phyloP scores from a whole-genome alignment of 805 yeast species.

The Saccharomycopsis amapae region DNA sequence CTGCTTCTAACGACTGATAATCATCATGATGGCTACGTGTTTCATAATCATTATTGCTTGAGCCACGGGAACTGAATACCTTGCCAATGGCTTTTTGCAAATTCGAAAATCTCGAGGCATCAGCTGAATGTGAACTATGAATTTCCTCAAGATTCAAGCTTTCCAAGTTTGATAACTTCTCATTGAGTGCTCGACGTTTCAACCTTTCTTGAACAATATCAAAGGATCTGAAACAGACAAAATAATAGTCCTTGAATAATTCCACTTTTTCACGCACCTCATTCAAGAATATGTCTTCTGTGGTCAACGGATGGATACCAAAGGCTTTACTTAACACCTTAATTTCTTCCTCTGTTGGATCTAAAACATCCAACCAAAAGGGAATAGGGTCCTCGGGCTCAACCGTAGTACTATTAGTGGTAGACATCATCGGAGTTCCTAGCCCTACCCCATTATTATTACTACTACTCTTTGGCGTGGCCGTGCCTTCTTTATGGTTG shows the following conservation, averaged over 20 bases:
- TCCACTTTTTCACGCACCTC: constrained; percentile 96
- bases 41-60: not conserved
- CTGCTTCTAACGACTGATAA: constrained; percentile 3
- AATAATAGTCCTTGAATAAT: constrained; percentile 80
- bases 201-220: constrained; percentile 72
- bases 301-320: constrained; percentile 92
- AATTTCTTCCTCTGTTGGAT: constrained; percentile 97
- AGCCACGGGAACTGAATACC: not conserved
- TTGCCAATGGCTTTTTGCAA: constrained; percentile 6
- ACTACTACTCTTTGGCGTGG: constrained; percentile 5
- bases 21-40: constrained; percentile 1
- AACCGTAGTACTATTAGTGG: constrained; percentile 13
- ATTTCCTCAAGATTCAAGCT: constrained; percentile 12
- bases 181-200: constrained; percentile 25
- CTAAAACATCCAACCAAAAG: constrained; percentile 88
- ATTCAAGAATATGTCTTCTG: constrained; percentile 89
- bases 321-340: constrained; percentile 83
- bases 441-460: not conserved
- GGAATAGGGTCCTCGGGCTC: constrained; percentile 42
- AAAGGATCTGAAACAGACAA: constrained; percentile 82
- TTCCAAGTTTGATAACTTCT: constrained; percentile 27
- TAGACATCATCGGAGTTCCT: not conserved
- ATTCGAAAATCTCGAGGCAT: not conserved
- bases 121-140: not conserved
- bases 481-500: constrained; percentile 8